Conservation (phyloP, 805 yeast genomes). For the Lachancea nothofagi region DNA sequence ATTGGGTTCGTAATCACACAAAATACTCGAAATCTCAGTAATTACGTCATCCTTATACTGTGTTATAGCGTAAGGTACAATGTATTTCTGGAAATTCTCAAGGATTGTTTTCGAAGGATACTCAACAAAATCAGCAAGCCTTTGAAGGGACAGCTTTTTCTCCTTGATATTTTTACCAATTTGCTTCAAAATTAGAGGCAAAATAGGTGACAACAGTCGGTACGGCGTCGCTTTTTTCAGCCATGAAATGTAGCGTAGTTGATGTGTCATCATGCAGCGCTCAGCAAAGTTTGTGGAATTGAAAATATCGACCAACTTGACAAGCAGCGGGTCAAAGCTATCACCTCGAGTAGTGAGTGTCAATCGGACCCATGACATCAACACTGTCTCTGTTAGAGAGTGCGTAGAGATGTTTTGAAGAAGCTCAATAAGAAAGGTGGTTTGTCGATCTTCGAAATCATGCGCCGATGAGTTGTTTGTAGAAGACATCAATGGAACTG, state of each 20-base stretch:
- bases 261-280: conserved; percentile 62
- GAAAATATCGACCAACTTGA: conserved; percentile 60
- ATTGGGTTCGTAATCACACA: conserved; percentile 22
- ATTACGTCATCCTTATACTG: conserved; percentile 60
- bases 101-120: conserved; percentile 59
- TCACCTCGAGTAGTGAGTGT: conserved; percentile 62
- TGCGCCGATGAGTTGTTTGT: conserved; percentile 38
- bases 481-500: conserved; percentile 50
- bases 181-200: conserved; percentile 63
- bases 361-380: conserved; percentile 59
- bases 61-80: conserved; percentile 70
- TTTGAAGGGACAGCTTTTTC: conserved; percentile 49
- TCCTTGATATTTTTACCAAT: conserved; percentile 49
- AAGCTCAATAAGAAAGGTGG: conserved; percentile 40
- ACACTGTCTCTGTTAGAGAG: conserved; percentile 53
- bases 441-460: conserved; percentile 38
- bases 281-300: conserved; percentile 57
- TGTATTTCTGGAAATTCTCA: conserved; percentile 61
- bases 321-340: conserved; percentile 56
- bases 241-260: conserved; percentile 52
- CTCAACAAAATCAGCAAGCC: conserved; percentile 60
- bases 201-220: conserved; percentile 71
- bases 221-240: conserved; percentile 62
- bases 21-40: conserved; percentile 28
- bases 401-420: conserved; percentile 35